A percentile compares a stretch with the other conserved stretches of the same genome.
phyloP scores from a whole-genome alignment of 805 yeast species.

The Yarrowia sp. region DNA sequence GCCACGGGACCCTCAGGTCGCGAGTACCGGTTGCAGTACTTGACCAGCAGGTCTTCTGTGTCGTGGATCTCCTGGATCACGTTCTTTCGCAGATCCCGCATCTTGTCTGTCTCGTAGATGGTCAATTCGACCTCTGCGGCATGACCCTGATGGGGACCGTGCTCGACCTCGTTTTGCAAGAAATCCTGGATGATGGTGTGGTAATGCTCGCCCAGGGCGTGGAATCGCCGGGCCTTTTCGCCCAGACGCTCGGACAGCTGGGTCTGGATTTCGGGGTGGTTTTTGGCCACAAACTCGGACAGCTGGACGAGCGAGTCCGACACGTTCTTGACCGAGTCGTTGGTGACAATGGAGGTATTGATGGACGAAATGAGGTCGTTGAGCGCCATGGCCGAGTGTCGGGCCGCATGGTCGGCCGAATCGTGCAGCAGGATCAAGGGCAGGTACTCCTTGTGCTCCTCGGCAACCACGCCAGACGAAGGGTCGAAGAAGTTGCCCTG shows the following conservation, averaged over 20 bases:
- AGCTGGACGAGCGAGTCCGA: constrained; percentile 40
- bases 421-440: constrained; percentile 47
- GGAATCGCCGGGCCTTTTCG: constrained; percentile 41
- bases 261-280: constrained; percentile 40
- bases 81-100: constrained; percentile 40
- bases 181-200: constrained; percentile 37
- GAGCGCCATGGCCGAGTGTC: constrained; percentile 44
- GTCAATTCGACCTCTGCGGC: constrained; percentile 38
- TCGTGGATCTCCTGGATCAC: constrained; percentile 43
- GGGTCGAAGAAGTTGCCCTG: constrained; percentile 45
- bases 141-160: constrained; percentile 39
- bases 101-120: constrained; percentile 36
- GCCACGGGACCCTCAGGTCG: constrained; percentile 30
- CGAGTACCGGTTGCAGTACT: constrained; percentile 42
- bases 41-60: constrained; percentile 43
- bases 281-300: constrained; percentile 39
- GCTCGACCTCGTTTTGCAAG: constrained; percentile 23
- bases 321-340: constrained; percentile 42
- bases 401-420: constrained; percentile 43
- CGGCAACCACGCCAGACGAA: constrained; percentile 44
- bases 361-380: constrained; percentile 46
- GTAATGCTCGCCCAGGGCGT: constrained; percentile 38
- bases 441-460: constrained; percentile 43
- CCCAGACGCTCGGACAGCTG: constrained; percentile 40
- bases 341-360: constrained; percentile 45